A percentile compares a stretch with the other conserved stretches of the same genome.
These are phyloP conservation scores for Cucumis sativus DNA, from an alignment of 306 rosid species.

Conservation along the genomic window DNA sequence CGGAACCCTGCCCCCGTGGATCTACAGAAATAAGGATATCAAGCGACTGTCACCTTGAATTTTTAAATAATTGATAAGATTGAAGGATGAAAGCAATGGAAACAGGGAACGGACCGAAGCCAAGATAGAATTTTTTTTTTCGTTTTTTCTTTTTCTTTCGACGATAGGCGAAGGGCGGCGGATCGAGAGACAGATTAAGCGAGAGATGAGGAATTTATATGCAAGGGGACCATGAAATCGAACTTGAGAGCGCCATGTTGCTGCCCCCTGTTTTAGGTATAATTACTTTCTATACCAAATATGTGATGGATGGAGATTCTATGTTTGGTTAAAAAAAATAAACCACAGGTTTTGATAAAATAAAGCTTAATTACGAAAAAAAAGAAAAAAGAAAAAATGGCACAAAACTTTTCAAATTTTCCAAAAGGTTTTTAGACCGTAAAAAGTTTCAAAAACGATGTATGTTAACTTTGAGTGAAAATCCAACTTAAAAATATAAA, in stretches of 20 bases:
- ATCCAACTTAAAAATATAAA: too few species aligned
- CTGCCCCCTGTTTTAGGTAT: constrained; percentile 6
- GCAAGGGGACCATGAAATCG: constrained; percentile 1
- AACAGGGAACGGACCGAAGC: background rate
- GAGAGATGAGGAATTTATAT: constrained; percentile 4
- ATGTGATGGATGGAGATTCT: background rate
- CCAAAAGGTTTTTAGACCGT: too few species aligned
- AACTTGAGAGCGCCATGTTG: background rate
- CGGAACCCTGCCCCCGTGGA: background rate
- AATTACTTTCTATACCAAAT: background rate
- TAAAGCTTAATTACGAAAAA: too few species aligned
- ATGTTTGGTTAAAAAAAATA: background rate
- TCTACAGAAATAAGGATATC: background rate
- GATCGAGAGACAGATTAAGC: background rate
- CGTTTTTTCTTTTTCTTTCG: background rate
- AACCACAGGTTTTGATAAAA: background rate
- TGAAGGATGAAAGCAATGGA: background rate
- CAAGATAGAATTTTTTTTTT: background rate
- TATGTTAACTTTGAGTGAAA: too few species aligned
- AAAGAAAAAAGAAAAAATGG: too few species aligned
- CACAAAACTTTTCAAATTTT: too few species aligned
- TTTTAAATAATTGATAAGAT: background rate
- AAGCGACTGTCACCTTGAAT: background rate
- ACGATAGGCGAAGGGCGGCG: constrained; percentile 1
- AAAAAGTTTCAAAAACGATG: too few species aligned